Percentiles rank a stretch among this genome's conserved stretches.
phyloP scores from a whole-genome alignment of 495 filamentous ascomycete species.

The Penicillium coffeae region DNA sequence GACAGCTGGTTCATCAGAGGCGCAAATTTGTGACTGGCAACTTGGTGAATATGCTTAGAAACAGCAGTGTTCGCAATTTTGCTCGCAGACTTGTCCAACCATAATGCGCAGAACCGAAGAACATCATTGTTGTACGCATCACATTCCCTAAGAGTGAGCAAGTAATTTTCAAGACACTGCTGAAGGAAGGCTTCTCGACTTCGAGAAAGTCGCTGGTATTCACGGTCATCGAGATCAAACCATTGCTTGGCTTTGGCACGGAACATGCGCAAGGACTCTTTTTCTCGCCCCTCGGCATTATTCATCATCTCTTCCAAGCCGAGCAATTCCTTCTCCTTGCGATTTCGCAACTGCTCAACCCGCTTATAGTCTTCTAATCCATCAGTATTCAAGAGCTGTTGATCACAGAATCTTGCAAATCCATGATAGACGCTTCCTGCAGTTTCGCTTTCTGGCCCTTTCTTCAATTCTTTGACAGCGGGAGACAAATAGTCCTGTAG shows the following conservation, averaged over 20 bases:
- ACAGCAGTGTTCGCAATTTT: conserved; percentile 74
- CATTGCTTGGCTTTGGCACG: conserved; percentile 72
- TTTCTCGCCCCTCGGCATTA: conserved; percentile 46
- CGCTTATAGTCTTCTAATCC: conserved; percentile 80
- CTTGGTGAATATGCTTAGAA: conserved; percentile 59
- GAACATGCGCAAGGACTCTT: conserved; percentile 42
- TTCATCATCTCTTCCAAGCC: conserved; percentile 60
- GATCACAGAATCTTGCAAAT: conserved; percentile 92
- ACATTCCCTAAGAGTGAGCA: conserved; percentile 75
- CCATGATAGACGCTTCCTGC: conserved; percentile 89
- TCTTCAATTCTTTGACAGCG: conserved; percentile 75
- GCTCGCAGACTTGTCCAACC: conserved; percentile 77
- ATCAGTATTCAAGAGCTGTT: conserved; percentile 81
- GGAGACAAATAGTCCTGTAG: conserved; percentile 77
- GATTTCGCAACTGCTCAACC: conserved; percentile 71
- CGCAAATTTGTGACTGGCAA: conserved; percentile 89
- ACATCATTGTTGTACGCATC: conserved; percentile 86
- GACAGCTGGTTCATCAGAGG: conserved; percentile 93
- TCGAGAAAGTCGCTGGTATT: conserved; percentile 71
- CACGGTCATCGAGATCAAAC: conserved; percentile 82
- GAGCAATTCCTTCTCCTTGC: conserved; percentile 72
- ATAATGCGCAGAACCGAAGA: conserved; percentile 90
- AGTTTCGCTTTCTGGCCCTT: conserved; percentile 62
- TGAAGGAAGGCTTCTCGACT: conserved; percentile 76
- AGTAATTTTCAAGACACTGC: conserved; percentile 90